Conservation (phyloP, 2,329 filamentous ascomycete species). For the Hymenoscyphus repandus region DNA sequence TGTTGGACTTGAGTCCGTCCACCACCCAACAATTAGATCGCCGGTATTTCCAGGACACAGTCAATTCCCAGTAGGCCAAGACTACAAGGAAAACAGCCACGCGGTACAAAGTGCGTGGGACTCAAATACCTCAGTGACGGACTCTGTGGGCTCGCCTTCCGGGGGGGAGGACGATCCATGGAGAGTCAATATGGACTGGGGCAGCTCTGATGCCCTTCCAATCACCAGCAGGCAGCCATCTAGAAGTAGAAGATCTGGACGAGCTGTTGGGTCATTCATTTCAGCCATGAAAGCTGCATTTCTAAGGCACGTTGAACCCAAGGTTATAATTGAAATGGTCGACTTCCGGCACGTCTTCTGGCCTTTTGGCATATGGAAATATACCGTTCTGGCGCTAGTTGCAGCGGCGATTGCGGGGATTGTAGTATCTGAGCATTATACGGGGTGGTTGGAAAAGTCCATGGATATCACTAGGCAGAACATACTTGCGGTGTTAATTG, state of each 20-base stretch:
- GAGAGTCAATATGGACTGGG: neutral
- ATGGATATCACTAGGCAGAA: slow-evolving; percentile 1
- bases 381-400: slow-evolving; percentile 2
- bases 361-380: slow-evolving; percentile 4
- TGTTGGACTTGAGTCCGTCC: too few relatives aligned
- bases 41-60: neutral
- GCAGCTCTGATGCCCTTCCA: neutral
- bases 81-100: neutral
- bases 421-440: slow-evolving; percentile 4
- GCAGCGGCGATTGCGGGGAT: neutral
- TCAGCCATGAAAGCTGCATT: neutral
- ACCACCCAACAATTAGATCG: neutral
- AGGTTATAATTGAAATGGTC: slow-evolving; percentile 1
- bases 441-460: slow-evolving; percentile 1
- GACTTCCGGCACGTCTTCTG: slow-evolving; percentile 1
- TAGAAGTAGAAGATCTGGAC: neutral
- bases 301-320: slow-evolving; percentile 3
- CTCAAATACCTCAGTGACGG: neutral
- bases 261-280: neutral
- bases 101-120: neutral
- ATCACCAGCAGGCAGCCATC: neutral
- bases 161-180: neutral
- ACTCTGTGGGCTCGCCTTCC: neutral
- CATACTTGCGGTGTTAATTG: slow-evolving; percentile 1
- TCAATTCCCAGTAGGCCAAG: neutral